phyloP scores from a whole-genome alignment of 768 basidiomycete species.

The Auriscalpium microsporum region DNA sequence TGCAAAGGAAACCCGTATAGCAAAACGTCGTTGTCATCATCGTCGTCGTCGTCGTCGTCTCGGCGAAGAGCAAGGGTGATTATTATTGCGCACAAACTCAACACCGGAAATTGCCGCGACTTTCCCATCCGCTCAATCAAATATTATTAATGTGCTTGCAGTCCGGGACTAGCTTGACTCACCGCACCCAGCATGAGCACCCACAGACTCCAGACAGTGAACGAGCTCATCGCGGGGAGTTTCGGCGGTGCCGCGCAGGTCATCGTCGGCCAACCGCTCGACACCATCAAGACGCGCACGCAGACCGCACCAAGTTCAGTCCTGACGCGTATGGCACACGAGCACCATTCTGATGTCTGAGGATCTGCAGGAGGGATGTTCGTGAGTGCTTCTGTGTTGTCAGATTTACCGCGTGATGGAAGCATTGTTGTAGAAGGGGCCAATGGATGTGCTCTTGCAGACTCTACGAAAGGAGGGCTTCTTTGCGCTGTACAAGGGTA shows the following conservation, averaged over 20 bases:
- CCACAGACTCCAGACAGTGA: slow-evolving; percentile 43
- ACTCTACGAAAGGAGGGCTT: slow-evolving; percentile 84
- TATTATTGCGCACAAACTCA: too few species aligned
- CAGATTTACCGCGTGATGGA: neutral
- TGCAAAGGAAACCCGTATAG: too few species aligned
- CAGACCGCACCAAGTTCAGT: slow-evolving; percentile 76
- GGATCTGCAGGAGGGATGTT: slow-evolving; percentile 70
- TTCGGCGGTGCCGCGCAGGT: slow-evolving; percentile 93
- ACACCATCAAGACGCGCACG: slow-evolving; percentile 83
- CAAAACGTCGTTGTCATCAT: too few species aligned
- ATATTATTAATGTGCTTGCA: too few species aligned
- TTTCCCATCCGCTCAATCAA: too few species aligned
- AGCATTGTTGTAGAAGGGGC: slow-evolving; percentile 58
- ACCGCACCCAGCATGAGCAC: slow-evolving; percentile 3
- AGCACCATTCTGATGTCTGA: slow-evolving; percentile 2
- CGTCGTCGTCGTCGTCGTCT: too few species aligned
- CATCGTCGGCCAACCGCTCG: slow-evolving; percentile 86
- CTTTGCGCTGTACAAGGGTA: slow-evolving; percentile 92
- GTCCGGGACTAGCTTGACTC: too few species aligned
- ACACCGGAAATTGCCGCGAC: too few species aligned
- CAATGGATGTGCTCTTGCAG: slow-evolving; percentile 80
- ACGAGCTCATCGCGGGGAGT: slow-evolving; percentile 83
- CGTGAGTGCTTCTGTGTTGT: slow-evolving; percentile 38
- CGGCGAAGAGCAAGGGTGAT: too few species aligned
- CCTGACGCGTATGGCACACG: neutral